These are phyloP conservation scores for Alternaria viburni DNA, from an alignment of 2,329 filamentous ascomycete species.

Conservation along the genomic window DNA sequence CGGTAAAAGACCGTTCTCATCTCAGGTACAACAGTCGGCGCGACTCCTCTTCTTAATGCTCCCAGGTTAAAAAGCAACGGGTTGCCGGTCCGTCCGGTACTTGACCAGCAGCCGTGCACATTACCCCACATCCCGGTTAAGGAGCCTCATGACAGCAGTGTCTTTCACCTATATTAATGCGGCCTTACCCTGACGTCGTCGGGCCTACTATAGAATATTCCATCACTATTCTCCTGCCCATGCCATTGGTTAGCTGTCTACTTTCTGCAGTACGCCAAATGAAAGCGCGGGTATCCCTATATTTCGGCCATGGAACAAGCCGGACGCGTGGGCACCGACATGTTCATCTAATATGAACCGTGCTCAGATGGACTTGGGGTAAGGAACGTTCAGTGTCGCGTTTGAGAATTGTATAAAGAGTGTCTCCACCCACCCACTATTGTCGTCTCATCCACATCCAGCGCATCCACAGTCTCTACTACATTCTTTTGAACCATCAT, in stretches of 20 bases:
- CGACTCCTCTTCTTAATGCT: background rate
- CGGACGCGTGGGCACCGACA: conserved; percentile 11
- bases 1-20: background rate
- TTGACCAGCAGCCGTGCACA: conserved; percentile 10
- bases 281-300: conserved; percentile 19
- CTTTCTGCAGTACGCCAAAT: conserved; percentile 3
- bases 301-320: conserved; percentile 20
- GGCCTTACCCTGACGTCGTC: conserved; percentile 14
- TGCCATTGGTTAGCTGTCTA: conserved; percentile 19
- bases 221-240: conserved; percentile 17
- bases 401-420: conserved; percentile 22
- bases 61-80: conserved; percentile 3
- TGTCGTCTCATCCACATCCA: background rate
- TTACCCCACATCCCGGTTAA: conserved; percentile 18
- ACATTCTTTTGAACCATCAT: conserved; percentile 4
- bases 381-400: background rate
- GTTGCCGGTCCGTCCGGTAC: conserved; percentile 16
- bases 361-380: background rate
- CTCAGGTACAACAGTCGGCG: background rate
- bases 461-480: conserved; percentile 8
- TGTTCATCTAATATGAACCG: conserved; percentile 12
- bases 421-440: background rate
- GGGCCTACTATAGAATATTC: conserved; percentile 33
- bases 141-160: conserved; percentile 10
- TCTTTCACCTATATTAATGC: conserved; percentile 22